These are phyloP conservation scores for Trametes polyzona DNA, from an alignment of 1,284 basidiomycete species.

Conservation along the genomic window DNA sequence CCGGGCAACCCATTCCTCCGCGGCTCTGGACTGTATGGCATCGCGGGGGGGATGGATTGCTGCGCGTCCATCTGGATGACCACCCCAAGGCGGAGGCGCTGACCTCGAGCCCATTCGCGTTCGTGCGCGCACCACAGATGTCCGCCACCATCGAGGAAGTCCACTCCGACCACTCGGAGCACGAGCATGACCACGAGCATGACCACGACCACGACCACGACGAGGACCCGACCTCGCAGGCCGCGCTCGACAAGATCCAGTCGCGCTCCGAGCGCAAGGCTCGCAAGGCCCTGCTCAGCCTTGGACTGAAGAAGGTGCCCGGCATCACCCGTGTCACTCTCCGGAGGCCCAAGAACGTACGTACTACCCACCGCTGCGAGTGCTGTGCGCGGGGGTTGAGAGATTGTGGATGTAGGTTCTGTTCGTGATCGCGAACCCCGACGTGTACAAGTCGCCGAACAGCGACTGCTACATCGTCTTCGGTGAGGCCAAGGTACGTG, in stretches of 20 bases:
- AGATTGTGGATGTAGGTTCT: constrained; percentile 60
- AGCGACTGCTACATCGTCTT: constrained; percentile 99
- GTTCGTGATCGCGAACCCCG: constrained; percentile 91
- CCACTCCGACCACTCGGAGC: constrained; percentile 72
- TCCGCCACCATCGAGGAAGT: constrained; percentile 86
- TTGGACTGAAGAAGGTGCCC: constrained; percentile 91
- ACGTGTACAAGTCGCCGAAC: constrained; percentile 97
- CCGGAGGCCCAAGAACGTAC: constrained; percentile 91
- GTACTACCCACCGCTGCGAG: constrained; percentile 29
- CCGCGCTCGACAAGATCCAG: constrained; percentile 91
- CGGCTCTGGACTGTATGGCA: background rate
- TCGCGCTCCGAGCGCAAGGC: constrained; percentile 92
- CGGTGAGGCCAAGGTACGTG: constrained; percentile 88
- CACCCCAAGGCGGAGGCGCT: constrained; percentile 23
- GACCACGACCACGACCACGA: constrained; percentile 60
- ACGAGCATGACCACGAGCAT: constrained; percentile 53
- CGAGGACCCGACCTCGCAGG: constrained; percentile 81
- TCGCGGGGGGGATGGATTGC: constrained; percentile 36
- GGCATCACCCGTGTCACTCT: constrained; percentile 96
- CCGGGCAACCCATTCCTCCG: background rate
- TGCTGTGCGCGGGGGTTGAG: background rate
- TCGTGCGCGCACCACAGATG: constrained; percentile 56
- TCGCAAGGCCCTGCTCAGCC: constrained; percentile 83
- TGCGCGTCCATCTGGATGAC: constrained; percentile 41
- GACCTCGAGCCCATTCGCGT: constrained; percentile 12